These are phyloP conservation scores for Eucalyptus paniculata DNA, from an alignment of 345 rosid species.

Conservation along the genomic window DNA sequence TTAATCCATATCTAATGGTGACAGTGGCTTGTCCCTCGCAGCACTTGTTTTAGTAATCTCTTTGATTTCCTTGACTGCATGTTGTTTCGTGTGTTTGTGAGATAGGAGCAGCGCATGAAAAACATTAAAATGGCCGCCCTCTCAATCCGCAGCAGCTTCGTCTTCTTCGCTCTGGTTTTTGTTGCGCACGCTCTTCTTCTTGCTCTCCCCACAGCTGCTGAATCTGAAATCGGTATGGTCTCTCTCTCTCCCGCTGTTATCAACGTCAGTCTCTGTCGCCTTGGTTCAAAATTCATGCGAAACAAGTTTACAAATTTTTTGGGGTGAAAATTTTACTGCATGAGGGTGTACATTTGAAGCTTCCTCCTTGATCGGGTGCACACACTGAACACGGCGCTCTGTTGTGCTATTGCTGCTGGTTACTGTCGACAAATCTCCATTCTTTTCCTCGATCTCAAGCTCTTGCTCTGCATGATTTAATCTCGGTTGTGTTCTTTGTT, in stretches of 20 bases:
- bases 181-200: not conserved
- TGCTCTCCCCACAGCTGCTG: not conserved
- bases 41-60: not conserved
- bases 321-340: not conserved
- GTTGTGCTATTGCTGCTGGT: not conserved
- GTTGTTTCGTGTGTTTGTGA: not conserved
- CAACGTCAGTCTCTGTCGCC: not conserved
- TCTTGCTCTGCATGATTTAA: not conserved
- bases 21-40: not conserved
- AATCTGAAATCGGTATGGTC: constrained; percentile 16
- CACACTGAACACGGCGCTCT: not conserved
- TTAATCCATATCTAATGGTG: not conserved
- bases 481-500: not conserved
- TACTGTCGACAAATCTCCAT: not conserved
- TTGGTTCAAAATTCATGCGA: not conserved
- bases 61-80: not conserved
- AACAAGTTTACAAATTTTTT: not conserved
- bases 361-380: not conserved
- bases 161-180: not conserved
- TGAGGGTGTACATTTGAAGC: no score
- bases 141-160: not conserved
- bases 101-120: not conserved
- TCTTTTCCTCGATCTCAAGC: not conserved
- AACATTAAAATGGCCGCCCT: not conserved
- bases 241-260: not conserved